Evolutionary conservation across 208 protist species (phyloP).

Genomic region (Perkinsela sp.): DNA sequence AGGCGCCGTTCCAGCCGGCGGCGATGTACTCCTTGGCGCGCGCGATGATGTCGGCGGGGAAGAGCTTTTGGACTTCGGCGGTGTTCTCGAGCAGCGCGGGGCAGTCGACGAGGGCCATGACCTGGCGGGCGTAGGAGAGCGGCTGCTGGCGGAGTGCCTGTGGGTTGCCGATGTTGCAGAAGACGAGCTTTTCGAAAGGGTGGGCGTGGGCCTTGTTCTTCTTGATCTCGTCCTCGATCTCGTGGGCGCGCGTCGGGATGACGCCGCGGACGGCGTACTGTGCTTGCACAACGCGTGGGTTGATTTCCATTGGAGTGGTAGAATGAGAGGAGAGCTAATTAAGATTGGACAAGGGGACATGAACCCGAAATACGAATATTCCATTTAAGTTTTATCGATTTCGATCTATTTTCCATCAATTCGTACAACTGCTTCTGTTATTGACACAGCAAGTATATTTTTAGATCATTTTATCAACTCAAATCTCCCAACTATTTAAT

Average conservation of each 20-base stretch:
- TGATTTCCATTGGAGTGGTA: slow-evolving; percentile 10
- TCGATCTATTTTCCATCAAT: too few relatives aligned
- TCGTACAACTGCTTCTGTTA: too few relatives aligned
- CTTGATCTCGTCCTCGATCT: slow-evolving; percentile 30
- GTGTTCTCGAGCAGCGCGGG: slow-evolving; percentile 29
- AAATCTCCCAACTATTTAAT: too few relatives aligned
- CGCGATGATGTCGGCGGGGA: slow-evolving; percentile 54
- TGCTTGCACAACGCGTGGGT: slow-evolving; percentile 24
- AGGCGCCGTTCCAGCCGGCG: slow-evolving; percentile 59
- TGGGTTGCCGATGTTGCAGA: slow-evolving; percentile 98
- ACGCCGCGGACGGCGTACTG: slow-evolving; percentile 62
- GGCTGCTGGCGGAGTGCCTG: slow-evolving; percentile 79
- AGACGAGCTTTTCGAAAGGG: slow-evolving; percentile 58
- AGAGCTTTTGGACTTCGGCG: slow-evolving; percentile 14
- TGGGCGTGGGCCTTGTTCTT: slow-evolving; percentile 10
- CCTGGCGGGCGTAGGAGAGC: slow-evolving; percentile 81
- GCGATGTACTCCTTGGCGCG: slow-evolving; percentile 55
- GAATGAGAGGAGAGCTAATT: too few relatives aligned
- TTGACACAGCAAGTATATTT: too few relatives aligned
- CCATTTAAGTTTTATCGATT: too few relatives aligned
- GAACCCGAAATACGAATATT: too few relatives aligned
- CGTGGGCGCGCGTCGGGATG: slow-evolving; percentile 32
- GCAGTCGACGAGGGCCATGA: slow-evolving; percentile 39
- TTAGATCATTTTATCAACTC: too few relatives aligned
- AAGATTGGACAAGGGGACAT: too few relatives aligned